Evolutionary conservation across 2,329 filamentous ascomycete genomes (phyloP).

Genomic region (Epichloe sibirici): DNA sequence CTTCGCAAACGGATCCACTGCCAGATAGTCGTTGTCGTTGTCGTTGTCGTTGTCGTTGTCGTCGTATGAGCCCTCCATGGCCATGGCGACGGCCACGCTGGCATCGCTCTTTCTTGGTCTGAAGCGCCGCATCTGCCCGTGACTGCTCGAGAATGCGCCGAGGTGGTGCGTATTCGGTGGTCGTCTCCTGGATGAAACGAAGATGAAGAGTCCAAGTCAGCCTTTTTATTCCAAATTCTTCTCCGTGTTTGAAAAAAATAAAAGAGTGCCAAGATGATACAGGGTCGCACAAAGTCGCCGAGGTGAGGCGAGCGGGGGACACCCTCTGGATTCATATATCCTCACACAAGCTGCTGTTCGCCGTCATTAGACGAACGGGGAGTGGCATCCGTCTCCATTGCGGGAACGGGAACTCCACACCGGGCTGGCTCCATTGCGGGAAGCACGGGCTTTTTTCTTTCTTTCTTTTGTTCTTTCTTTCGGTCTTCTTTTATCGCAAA

Average conservation of each 20-base stretch:
- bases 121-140: not conserved
- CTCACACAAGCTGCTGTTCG: conserved; percentile 1
- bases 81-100: not conserved
- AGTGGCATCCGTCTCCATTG: not conserved
- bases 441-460: not conserved
- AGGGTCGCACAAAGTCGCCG: not conserved
- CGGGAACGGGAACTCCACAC: not conserved
- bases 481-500: not conserved
- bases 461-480: not conserved
- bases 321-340: not conserved
- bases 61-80: not conserved
- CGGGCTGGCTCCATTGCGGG: conserved; percentile 1
- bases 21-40: not conserved
- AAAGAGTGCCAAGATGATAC: not conserved
- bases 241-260: not conserved
- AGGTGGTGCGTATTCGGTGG: not conserved
- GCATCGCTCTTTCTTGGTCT: not conserved
- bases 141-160: not conserved
- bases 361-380: not conserved
- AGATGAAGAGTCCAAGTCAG: not conserved
- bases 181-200: not conserved
- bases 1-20: not conserved
- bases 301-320: not conserved
- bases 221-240: not conserved
- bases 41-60: not conserved